Percentiles rank a stretch among this genome's conserved stretches.
phyloP scores from a whole-genome alignment of 176 grass and related monocot species.

The Oryza australiensis region DNA sequence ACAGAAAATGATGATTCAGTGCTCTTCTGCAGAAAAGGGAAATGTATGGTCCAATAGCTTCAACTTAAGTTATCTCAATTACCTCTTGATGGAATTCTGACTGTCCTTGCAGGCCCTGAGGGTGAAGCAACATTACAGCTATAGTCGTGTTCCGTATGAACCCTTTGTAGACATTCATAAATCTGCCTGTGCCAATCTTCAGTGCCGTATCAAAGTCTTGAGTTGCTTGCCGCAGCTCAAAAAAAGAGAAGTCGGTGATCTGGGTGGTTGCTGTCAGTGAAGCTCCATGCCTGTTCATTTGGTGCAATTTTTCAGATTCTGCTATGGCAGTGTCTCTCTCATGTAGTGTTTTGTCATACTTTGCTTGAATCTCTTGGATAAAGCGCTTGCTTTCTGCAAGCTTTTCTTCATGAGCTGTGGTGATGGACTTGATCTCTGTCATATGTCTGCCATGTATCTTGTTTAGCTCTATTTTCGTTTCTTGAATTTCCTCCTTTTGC shows the following conservation, averaged over 20 bases:
- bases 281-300: conserved; percentile 25
- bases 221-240: conserved; percentile 58
- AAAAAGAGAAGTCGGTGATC: conserved; percentile 43
- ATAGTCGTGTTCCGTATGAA: conserved; percentile 56
- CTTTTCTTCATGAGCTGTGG: conserved; percentile 48
- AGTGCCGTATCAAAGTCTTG: conserved; percentile 34
- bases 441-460: conserved; percentile 25
- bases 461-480: conserved; percentile 37
- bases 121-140: conserved; percentile 67
- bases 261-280: not conserved
- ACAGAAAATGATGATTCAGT: not conserved
- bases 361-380: conserved; percentile 48
- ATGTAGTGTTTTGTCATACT: conserved; percentile 41
- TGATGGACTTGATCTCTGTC: conserved; percentile 33
- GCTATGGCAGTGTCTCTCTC: conserved; percentile 40
- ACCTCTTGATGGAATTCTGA: conserved; percentile 72
- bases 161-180: conserved; percentile 55
- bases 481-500: conserved; percentile 45
- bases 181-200: conserved; percentile 63
- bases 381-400: conserved; percentile 33
- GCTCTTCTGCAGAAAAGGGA: not conserved
- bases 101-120: conserved; percentile 30
- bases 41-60: not conserved
- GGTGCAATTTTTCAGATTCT: conserved; percentile 33
- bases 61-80: not conserved